Percentiles rank a stretch among this genome's conserved stretches.
Conservation (phyloP, 768 basidiomycete species). For the Pleurotus ostreatus region DNA sequence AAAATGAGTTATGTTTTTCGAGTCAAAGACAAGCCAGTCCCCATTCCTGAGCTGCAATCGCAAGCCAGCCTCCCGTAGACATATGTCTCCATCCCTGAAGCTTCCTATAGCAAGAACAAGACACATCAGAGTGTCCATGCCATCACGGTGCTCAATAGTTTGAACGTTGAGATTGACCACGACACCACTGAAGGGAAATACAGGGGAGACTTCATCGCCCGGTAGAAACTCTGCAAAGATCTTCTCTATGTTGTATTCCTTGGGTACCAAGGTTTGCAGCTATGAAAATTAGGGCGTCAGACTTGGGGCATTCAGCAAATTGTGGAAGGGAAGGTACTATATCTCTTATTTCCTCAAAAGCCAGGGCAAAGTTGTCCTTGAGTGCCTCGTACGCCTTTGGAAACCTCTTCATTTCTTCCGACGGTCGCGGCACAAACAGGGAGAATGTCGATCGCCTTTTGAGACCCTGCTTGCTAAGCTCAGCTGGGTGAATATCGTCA, state of each 20-base stretch:
- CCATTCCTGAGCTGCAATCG: slow-evolving; percentile 15
- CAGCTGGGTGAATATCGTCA: background rate
- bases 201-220: slow-evolving; percentile 10
- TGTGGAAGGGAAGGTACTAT: background rate
- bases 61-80: slow-evolving; percentile 20
- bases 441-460: too few relatives aligned
- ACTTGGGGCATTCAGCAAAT: too few relatives aligned
- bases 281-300: too few relatives aligned
- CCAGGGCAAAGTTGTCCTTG: slow-evolving; percentile 35
- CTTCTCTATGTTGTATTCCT: slow-evolving; percentile 8
- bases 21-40: slow-evolving; percentile 20
- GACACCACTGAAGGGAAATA: slow-evolving; percentile 18
- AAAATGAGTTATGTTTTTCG: slow-evolving; percentile 19
- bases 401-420: background rate
- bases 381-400: background rate
- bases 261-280: slow-evolving; percentile 4
- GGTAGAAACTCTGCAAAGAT: slow-evolving; percentile 14
- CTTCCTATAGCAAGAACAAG: slow-evolving; percentile 17
- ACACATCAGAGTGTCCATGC: slow-evolving; percentile 18
- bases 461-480: background rate
- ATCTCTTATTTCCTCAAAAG: slow-evolving; percentile 9
- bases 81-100: slow-evolving; percentile 21
- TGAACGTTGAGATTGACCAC: slow-evolving; percentile 20
- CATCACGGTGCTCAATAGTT: slow-evolving; percentile 19
- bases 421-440: background rate